These are phyloP conservation scores for Claviceps sp. DNA, from an alignment of 2,329 filamentous ascomycete genomes.

Conservation along the genomic window DNA sequence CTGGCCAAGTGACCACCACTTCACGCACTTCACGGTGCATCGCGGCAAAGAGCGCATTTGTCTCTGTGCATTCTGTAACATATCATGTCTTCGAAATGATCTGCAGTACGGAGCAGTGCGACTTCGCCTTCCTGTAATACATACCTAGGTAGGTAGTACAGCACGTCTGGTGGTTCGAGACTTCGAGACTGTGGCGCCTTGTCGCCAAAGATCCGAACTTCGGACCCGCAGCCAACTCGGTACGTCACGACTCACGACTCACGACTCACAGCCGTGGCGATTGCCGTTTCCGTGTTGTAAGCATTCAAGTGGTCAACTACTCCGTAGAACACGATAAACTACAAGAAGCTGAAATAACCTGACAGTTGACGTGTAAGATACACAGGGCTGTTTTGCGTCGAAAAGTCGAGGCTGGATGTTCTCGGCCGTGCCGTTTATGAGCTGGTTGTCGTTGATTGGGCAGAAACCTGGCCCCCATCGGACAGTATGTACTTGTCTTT, in stretches of 20 bases:
- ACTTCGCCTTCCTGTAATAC: too few relatives aligned
- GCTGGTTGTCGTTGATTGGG: not conserved
- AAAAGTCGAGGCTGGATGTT: not conserved
- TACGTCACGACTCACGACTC: too few relatives aligned
- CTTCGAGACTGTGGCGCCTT: not conserved
- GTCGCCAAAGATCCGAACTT: not conserved
- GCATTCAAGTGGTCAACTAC: too few relatives aligned
- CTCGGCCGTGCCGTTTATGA: not conserved
- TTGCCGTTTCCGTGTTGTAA: too few relatives aligned
- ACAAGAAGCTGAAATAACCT: not conserved
- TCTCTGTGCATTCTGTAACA: not conserved
- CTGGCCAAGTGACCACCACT: too few relatives aligned
- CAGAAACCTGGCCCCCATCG: too few relatives aligned
- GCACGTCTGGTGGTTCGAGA: not conserved
- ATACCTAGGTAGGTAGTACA: too few relatives aligned
- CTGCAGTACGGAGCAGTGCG: not conserved
- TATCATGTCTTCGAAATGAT: not conserved
- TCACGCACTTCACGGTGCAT: too few relatives aligned
- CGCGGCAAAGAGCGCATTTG: not conserved
- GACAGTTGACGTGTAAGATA: not conserved
- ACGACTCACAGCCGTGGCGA: too few relatives aligned
- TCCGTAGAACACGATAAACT: too few relatives aligned
- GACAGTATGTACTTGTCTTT: too few relatives aligned
- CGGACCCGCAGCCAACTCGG: not conserved
- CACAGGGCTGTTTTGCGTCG: not conserved